Evolutionary conservation across 441 rosid species (phyloP).

Genomic region (Eruca vesicaria): DNA sequence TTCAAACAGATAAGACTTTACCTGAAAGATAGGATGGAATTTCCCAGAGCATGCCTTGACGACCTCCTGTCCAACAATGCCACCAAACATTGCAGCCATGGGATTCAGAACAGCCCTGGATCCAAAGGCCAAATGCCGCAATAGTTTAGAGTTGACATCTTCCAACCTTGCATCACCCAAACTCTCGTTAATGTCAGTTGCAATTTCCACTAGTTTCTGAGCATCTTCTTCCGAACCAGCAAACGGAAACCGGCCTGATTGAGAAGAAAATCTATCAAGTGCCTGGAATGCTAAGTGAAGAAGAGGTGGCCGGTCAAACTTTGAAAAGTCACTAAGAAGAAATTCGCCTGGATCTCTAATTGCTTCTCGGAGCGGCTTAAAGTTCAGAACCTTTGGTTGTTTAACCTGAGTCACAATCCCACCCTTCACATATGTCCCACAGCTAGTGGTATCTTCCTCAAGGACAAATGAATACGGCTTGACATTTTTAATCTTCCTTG

Average conservation of each 20-base stretch:
- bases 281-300: conserved; percentile 94
- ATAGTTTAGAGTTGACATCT: conserved; percentile 64
- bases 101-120: conserved; percentile 93
- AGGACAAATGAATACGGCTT: conserved; percentile 78
- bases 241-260: conserved; percentile 63
- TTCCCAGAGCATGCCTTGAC: conserved; percentile 99
- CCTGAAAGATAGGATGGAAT: conserved; percentile 95
- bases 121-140: conserved; percentile 83
- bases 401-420: conserved; percentile 97
- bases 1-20: conserved; percentile 22
- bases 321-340: conserved; percentile 90
- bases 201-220: conserved; percentile 59
- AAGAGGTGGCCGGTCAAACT: conserved; percentile 87
- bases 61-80: conserved; percentile 95
- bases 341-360: conserved; percentile 88
- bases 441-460: conserved; percentile 76
- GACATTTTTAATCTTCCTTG: conserved; percentile 76
- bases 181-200: conserved; percentile 53
- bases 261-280: conserved; percentile 67
- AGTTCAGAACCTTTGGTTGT: conserved; percentile 77
- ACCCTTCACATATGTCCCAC: conserved; percentile 67
- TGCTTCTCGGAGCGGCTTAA: conserved; percentile 80
- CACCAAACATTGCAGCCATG: conserved; percentile 99
- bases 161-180: conserved; percentile 61
- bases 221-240: conserved; percentile 95